These are phyloP conservation scores for Hordeum marinum DNA, from an alignment of 176 grass and related monocot species.

Conservation along the genomic window DNA sequence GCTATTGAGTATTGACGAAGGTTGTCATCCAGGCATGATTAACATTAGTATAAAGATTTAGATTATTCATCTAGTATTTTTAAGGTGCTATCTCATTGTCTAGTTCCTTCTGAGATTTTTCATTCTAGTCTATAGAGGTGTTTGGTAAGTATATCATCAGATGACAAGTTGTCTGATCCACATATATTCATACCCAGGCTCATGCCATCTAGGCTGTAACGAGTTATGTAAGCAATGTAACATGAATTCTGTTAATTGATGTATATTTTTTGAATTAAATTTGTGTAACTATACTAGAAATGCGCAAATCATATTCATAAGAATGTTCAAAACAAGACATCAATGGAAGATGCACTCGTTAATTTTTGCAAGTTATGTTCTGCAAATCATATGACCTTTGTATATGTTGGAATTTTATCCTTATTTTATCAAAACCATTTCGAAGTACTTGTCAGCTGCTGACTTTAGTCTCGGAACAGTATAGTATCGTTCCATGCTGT, in stretches of 20 bases:
- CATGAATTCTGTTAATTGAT: not conserved
- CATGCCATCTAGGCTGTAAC: not conserved
- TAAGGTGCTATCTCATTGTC: not conserved
- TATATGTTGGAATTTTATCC: not conserved
- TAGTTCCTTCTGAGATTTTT: not conserved
- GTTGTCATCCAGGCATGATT: not conserved
- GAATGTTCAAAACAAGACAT: not conserved
- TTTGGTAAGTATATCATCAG: not conserved
- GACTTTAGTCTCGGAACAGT: not conserved
- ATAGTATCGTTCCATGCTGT: not conserved
- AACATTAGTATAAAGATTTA: not conserved
- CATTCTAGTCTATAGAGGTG: not conserved
- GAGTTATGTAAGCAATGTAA: not conserved
- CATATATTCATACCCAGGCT: not conserved
- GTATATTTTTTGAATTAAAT: not conserved
- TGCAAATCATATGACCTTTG: not conserved
- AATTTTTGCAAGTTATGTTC: not conserved
- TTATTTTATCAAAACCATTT: not conserved
- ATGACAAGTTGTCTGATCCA: not conserved
- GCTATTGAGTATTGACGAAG: not conserved
- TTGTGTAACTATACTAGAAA: not conserved
- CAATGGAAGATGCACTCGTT: not conserved
- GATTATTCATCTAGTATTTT: not conserved
- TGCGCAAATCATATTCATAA: not conserved
- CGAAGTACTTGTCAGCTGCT: not conserved